Percentiles rank a stretch among this genome's conserved stretches.
Evolutionary conservation across 2,329 filamentous ascomycete species (phyloP).

Genomic region (Pseudogymnoascus sp.): DNA sequence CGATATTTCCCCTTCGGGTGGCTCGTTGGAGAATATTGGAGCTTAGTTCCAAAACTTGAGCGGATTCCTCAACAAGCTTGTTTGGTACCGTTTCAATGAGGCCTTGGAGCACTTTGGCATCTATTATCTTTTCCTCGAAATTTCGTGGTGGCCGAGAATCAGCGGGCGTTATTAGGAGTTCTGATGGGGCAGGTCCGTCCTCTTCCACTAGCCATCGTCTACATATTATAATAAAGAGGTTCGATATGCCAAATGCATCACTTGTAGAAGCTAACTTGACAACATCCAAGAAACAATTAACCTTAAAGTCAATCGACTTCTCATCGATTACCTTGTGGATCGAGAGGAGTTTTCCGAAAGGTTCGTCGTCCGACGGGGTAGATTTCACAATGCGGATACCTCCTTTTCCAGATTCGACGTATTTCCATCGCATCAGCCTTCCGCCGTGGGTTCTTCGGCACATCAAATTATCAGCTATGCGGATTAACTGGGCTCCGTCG

Average conservation of each 20-base stretch:
- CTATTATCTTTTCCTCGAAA: constrained; percentile 41
- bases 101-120: constrained; percentile 55
- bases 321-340: constrained; percentile 13
- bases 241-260: constrained; percentile 40
- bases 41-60: constrained; percentile 56
- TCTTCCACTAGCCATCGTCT: constrained; percentile 44
- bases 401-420: constrained; percentile 36
- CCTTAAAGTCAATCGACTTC: constrained; percentile 39
- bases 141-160: constrained; percentile 23
- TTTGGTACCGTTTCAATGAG: constrained; percentile 57
- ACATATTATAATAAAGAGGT: constrained; percentile 53
- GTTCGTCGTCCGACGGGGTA: not conserved
- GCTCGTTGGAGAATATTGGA: constrained; percentile 45
- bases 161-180: constrained; percentile 18
- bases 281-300: constrained; percentile 40
- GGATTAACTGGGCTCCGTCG: constrained; percentile 39
- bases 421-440: constrained; percentile 42
- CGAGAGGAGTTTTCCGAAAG: constrained; percentile 7
- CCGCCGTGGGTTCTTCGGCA: constrained; percentile 40
- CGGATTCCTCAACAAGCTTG: constrained; percentile 54
- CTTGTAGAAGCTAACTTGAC: constrained; percentile 33
- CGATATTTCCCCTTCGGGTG: constrained; percentile 30
- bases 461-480: constrained; percentile 46
- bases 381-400: constrained; percentile 42
- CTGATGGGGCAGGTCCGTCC: constrained; percentile 9